Evolutionary conservation across 768 basidiomycete species (phyloP).

Genomic region (Mycena haematopus): DNA sequence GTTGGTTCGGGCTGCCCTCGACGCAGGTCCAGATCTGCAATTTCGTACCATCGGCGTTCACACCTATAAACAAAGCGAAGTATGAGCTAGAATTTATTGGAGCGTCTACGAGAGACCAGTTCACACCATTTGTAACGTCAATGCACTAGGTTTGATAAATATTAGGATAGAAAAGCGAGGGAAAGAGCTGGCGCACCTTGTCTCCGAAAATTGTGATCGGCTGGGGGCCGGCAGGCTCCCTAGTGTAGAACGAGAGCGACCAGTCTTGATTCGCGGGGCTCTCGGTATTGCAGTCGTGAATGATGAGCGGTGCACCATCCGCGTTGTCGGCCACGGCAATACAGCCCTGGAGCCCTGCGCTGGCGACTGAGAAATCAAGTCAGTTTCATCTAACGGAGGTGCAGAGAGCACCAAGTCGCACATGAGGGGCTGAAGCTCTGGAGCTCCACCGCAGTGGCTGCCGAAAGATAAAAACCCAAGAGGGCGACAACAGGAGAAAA

Average conservation of each 20-base stretch:
- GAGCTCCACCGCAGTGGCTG: neutral
- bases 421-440: neutral
- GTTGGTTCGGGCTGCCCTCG: conserved; percentile 27
- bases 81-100: no score
- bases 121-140: conserved; percentile 31
- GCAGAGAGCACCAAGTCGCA: neutral
- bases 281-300: conserved; percentile 17
- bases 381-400: neutral
- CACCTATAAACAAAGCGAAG: no score
- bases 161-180: neutral
- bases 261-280: conserved; percentile 8
- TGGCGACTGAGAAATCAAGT: neutral
- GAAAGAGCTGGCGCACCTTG: conserved; percentile 6
- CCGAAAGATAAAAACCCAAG: neutral
- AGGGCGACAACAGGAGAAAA: neutral
- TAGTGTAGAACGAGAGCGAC: conserved; percentile 8
- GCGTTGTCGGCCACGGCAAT: conserved; percentile 4
- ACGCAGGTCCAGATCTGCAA: conserved; percentile 34
- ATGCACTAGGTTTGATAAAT: conserved; percentile 22
- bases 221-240: conserved; percentile 16
- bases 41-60: conserved; percentile 32
- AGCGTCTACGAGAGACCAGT: no score
- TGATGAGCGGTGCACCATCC: conserved; percentile 5
- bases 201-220: conserved; percentile 13
- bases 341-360: conserved; percentile 16